Evolutionary conservation across 75 land plant species (phyloP).

Genomic region (Chamaecyparis obtusa): DNA sequence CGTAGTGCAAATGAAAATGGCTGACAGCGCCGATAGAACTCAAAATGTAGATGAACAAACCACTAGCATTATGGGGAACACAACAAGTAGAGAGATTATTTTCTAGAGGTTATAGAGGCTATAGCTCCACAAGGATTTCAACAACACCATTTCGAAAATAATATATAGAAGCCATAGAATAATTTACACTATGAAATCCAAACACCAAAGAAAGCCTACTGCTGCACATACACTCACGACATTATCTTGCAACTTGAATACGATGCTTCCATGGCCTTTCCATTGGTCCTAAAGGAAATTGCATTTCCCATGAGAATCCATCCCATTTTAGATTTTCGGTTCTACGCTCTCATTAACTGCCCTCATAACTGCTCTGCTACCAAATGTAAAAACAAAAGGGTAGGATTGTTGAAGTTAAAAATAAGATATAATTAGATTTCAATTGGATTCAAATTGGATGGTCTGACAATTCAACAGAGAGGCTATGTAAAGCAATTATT

Average conservation of each 20-base stretch:
- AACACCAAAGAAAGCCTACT: conserved; percentile 1
- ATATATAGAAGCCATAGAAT: neutral
- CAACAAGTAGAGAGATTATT: conserved; percentile 1
- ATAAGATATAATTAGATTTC: too few relatives aligned
- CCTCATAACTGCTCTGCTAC: too few relatives aligned
- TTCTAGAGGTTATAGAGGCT: neutral
- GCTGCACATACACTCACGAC: neutral
- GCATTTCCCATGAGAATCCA: too few relatives aligned
- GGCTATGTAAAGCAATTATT: too few relatives aligned
- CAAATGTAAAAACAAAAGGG: too few relatives aligned
- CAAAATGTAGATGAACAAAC: neutral
- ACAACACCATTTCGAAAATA: neutral
- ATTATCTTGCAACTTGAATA: neutral
- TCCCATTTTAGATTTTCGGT: too few relatives aligned
- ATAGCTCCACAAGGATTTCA: neutral
- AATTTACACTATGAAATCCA: neutral
- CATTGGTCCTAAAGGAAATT: conserved; percentile 69
- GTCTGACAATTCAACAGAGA: too few relatives aligned
- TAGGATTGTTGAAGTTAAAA: too few relatives aligned
- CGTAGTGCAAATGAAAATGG: too few relatives aligned
- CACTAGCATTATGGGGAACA: neutral
- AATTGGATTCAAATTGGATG: too few relatives aligned
- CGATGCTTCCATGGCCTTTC: conserved; percentile 47
- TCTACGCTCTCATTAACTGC: too few relatives aligned
- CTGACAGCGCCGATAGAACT: too few relatives aligned